Percentiles rank a stretch among this genome's conserved stretches.
phyloP scores from a whole-genome alignment of 495 filamentous ascomycete genomes.

The Trichocladium uniseriatum region DNA sequence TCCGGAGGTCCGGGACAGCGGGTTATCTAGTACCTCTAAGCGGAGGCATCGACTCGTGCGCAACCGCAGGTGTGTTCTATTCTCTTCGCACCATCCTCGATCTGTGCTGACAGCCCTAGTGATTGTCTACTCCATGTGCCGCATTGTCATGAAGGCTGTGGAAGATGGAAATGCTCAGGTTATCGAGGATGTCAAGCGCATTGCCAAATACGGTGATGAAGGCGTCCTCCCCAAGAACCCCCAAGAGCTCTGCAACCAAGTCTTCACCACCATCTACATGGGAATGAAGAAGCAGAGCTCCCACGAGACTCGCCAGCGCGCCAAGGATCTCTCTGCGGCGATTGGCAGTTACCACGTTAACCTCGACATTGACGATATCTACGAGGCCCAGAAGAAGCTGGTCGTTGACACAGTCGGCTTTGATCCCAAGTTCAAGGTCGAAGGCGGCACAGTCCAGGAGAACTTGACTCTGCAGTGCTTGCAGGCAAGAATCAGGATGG shows the following conservation, averaged over 20 bases:
- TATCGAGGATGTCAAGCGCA: slow-evolving; percentile 55
- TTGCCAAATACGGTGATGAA: slow-evolving; percentile 47
- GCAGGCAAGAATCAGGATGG: slow-evolving; percentile 75
- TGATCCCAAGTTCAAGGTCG: slow-evolving; percentile 49
- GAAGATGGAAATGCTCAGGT: slow-evolving; percentile 52
- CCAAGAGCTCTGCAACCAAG: slow-evolving; percentile 50
- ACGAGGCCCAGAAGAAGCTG: slow-evolving; percentile 30
- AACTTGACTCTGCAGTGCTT: slow-evolving; percentile 68
- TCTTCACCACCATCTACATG: slow-evolving; percentile 77
- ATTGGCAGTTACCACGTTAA: slow-evolving; percentile 71
- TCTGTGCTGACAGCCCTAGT: slow-evolving; percentile 14
- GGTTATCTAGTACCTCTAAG: slow-evolving; percentile 50
- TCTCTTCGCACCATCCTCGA: neutral
- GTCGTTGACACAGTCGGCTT: slow-evolving; percentile 28
- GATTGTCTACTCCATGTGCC: slow-evolving; percentile 72
- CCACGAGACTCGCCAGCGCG: slow-evolving; percentile 61
- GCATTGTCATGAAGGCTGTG: slow-evolving; percentile 60
- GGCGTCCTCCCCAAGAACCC: slow-evolving; percentile 47
- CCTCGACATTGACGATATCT: slow-evolving; percentile 64
- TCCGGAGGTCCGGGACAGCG: slow-evolving; percentile 52
- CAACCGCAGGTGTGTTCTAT: slow-evolving; percentile 32
- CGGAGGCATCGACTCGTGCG: slow-evolving; percentile 67
- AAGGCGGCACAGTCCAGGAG: slow-evolving; percentile 23
- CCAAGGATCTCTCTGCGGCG: slow-evolving; percentile 53
- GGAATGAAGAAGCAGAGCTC: slow-evolving; percentile 65